phyloP scores from a whole-genome alignment of 208 protist genomes.

The Leishmania tropica region DNA sequence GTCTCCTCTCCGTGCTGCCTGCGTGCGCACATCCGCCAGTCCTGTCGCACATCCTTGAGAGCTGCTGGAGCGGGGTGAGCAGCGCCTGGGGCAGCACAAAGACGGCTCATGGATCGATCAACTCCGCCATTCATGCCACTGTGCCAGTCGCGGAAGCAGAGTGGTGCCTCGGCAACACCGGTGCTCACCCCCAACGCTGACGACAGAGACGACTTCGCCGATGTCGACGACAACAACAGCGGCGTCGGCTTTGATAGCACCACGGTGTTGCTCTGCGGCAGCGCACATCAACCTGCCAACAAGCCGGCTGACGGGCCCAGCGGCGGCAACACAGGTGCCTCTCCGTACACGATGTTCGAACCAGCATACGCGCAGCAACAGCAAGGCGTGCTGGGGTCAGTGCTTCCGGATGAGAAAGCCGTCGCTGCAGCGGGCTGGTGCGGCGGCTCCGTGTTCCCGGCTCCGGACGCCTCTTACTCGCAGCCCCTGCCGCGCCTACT shows the following conservation, averaged over 20 bases:
- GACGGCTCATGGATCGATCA: not conserved
- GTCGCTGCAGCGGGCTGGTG: conserved; percentile 2
- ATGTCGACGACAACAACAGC: not conserved
- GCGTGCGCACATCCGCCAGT: too few relatives aligned
- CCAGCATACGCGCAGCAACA: conserved; percentile 11
- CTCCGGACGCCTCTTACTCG: not conserved
- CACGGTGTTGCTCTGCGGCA: conserved; percentile 17
- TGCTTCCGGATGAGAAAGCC: not conserved
- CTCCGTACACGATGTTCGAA: conserved; percentile 16
- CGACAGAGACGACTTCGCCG: not conserved
- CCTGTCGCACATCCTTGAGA: not conserved
- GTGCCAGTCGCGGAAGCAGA: not conserved
- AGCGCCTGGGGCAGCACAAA: not conserved
- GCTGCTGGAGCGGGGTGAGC: not conserved
- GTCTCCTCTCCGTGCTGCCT: too few relatives aligned
- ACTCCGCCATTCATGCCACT: not conserved
- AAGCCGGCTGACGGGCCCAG: not conserved
- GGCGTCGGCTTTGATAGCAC: conserved; percentile 29
- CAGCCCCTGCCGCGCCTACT: not conserved
- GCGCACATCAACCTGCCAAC: not conserved
- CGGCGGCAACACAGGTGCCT: not conserved
- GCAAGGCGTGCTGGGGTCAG: conserved; percentile 9
- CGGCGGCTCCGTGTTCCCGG: conserved; percentile 7
- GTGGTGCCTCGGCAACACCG: not conserved
- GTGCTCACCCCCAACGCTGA: not conserved